A percentile compares a stretch with the other conserved stretches of the same genome.
Evolutionary conservation across 495 filamentous ascomycete genomes (phyloP).

Genomic region (Aspergillus affinis): DNA sequence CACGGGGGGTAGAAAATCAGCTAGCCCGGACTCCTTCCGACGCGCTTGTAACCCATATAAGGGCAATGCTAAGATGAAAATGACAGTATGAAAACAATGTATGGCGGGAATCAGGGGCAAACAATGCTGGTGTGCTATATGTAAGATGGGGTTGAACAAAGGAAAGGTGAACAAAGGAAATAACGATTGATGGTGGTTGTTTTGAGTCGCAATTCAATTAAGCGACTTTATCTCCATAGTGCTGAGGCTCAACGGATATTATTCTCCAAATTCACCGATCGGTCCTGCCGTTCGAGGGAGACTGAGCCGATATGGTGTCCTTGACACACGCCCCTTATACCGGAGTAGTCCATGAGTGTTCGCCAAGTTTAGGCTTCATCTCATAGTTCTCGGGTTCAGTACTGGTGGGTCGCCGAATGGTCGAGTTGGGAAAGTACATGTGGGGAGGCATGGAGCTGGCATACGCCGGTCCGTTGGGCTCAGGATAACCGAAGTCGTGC

Average conservation of each 20-base stretch:
- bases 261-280: conserved; percentile 8
- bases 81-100: conserved; percentile 7
- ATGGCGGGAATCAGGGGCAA: background rate
- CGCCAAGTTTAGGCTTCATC: conserved; percentile 50
- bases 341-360: conserved; percentile 43
- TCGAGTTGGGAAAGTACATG: conserved; percentile 61
- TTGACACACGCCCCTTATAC: conserved; percentile 26
- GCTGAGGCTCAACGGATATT: conserved; percentile 2
- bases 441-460: conserved; percentile 60
- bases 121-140: conserved; percentile 6
- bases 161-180: conserved; percentile 20
- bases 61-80: conserved; percentile 18
- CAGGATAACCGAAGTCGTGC: conserved; percentile 67
- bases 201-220: background rate
- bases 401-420: conserved; percentile 67
- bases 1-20: conserved; percentile 23
- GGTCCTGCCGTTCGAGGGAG: conserved; percentile 10
- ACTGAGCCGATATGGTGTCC: background rate
- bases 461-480: conserved; percentile 58
- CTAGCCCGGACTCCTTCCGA: conserved; percentile 38
- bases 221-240: background rate
- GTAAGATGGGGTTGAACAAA: conserved; percentile 15
- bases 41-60: conserved; percentile 23
- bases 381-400: conserved; percentile 71
- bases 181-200: conserved; percentile 5